Percentiles rank a stretch among this genome's conserved stretches.
Evolutionary conservation across 2,329 filamentous ascomycete species (phyloP).

Genomic region (Ophiosphaerella herpotricha): DNA sequence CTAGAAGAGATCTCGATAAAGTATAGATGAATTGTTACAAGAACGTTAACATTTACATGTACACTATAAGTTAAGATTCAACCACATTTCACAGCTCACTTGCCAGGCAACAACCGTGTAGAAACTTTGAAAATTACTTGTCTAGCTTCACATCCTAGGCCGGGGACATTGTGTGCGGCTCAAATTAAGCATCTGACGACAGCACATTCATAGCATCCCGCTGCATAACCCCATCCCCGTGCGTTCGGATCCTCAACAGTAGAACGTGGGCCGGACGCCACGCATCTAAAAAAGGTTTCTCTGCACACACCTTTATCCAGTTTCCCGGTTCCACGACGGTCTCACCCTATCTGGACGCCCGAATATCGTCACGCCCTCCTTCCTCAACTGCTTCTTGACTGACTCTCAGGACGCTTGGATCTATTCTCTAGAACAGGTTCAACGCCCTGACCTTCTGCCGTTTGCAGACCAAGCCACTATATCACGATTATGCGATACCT

Average conservation of each 20-base stretch:
- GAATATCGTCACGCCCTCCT: conserved; percentile 14
- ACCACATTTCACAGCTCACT: neutral
- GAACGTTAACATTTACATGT: neutral
- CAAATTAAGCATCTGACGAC: conserved; percentile 46
- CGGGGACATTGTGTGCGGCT: conserved; percentile 36
- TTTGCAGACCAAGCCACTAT: conserved; percentile 22
- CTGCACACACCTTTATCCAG: conserved; percentile 17
- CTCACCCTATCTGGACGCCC: conserved; percentile 19
- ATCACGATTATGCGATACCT: conserved; percentile 31
- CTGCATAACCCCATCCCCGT: conserved; percentile 19
- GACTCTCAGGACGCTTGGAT: conserved; percentile 7
- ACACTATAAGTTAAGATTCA: neutral
- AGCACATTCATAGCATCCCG: conserved; percentile 33
- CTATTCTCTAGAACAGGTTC: conserved; percentile 11
- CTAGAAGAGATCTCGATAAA: conserved; percentile 8
- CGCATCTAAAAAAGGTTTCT: conserved; percentile 33
- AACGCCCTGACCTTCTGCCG: conserved; percentile 26
- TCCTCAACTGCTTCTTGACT: conserved; percentile 17
- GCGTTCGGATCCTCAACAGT: conserved; percentile 14
- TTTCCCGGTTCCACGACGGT: conserved; percentile 23
- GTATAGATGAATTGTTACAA: conserved; percentile 16
- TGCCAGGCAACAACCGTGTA: neutral
- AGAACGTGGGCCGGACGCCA: conserved; percentile 29
- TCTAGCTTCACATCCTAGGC: conserved; percentile 11
- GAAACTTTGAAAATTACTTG: conserved; percentile 2